These are phyloP conservation scores for Xylariales sp. DNA, from an alignment of 2,329 filamentous ascomycete genomes.

Conservation along the genomic window DNA sequence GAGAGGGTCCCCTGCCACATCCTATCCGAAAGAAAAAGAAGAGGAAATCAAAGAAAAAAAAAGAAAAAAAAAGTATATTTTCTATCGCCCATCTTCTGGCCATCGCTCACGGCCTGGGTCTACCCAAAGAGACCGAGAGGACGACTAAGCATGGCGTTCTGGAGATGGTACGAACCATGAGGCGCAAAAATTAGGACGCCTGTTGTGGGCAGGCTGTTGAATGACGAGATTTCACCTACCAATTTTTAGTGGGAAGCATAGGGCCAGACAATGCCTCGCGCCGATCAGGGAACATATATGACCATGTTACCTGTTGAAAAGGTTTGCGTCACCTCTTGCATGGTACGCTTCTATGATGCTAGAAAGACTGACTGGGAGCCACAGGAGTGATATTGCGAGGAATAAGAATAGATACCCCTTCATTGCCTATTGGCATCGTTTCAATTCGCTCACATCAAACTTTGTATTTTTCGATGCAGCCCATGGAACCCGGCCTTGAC, in stretches of 20 bases:
- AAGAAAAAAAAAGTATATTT: neutral
- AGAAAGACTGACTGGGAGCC: conserved; percentile 19
- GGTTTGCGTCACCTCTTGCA: conserved; percentile 28
- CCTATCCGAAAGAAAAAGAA: neutral
- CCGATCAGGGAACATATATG: conserved; percentile 24
- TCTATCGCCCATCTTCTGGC: conserved; percentile 2
- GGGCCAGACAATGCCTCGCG: conserved; percentile 9
- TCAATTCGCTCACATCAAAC: conserved; percentile 13
- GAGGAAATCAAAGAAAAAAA: neutral
- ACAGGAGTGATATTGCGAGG: conserved; percentile 29
- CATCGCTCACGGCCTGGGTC: neutral
- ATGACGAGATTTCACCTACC: neutral
- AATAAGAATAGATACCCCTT: conserved; percentile 36
- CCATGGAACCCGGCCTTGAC: conserved; percentile 3
- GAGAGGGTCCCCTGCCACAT: conserved; percentile 26
- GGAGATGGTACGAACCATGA: neutral
- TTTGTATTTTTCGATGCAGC: conserved; percentile 18
- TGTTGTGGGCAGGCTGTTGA: conserved; percentile 1
- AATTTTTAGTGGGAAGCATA: conserved; percentile 4
- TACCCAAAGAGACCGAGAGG: conserved; percentile 5
- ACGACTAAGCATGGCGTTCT: neutral
- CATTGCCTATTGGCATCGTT: conserved; percentile 21
- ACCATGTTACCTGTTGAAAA: conserved; percentile 31
- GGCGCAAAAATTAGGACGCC: neutral
- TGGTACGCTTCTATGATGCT: conserved; percentile 10